A percentile compares a stretch with the other conserved stretches of the same genome.
Evolutionary conservation across 2,329 filamentous ascomycete genomes (phyloP).

Genomic region (Colletotrichum sansevieriae): DNA sequence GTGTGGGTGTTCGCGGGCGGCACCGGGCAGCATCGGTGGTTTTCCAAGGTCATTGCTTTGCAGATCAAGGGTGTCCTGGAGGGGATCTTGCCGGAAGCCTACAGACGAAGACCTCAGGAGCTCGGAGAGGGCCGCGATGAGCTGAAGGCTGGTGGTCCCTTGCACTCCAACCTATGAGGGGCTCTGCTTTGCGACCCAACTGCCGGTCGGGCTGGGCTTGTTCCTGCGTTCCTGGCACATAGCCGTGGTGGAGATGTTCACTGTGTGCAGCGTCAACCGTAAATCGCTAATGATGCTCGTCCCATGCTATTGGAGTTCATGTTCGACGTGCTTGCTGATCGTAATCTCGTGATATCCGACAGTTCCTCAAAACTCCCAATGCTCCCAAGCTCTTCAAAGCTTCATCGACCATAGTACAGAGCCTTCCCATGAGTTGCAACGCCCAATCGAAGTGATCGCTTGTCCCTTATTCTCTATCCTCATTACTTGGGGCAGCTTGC

Average conservation of each 20-base stretch:
- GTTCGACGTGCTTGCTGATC: too few species aligned
- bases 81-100: constrained; percentile 49
- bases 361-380: too few species aligned
- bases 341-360: too few species aligned
- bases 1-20: constrained; percentile 53
- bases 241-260: neutral
- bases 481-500: neutral
- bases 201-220: too few species aligned
- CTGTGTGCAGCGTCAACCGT: neutral
- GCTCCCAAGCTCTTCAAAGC: too few species aligned
- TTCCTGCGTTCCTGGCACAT: too few species aligned
- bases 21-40: constrained; percentile 51
- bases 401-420: too few species aligned
- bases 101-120: constrained; percentile 11
- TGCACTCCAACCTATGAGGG: constrained; percentile 4
- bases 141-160: neutral
- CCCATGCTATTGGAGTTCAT: too few species aligned
- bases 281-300: neutral
- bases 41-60: constrained; percentile 48
- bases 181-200: too few species aligned
- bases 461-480: too few species aligned
- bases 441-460: too few species aligned
- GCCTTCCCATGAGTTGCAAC: too few species aligned
- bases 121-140: neutral
- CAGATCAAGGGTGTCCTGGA: constrained; percentile 53